Evolutionary conservation across 441 rosid species (phyloP).

Genomic region (Theobroma grandiflorum): DNA sequence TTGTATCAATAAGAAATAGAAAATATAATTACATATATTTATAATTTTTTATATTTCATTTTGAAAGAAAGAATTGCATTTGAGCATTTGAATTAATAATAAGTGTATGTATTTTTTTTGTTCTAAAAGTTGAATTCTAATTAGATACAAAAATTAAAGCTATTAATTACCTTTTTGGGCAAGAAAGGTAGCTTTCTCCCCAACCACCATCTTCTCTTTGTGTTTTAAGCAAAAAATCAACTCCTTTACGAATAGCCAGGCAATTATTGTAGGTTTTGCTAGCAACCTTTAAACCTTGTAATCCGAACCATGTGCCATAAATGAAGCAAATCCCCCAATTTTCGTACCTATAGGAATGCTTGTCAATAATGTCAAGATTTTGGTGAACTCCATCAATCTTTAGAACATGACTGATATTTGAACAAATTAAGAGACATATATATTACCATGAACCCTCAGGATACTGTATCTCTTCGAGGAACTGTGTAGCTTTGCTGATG

Average conservation of each 20-base stretch:
- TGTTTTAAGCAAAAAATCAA: constrained; percentile 62
- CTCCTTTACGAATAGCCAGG: constrained; percentile 49
- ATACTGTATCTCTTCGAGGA: constrained; percentile 50
- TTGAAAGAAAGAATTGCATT: neutral
- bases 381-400: neutral
- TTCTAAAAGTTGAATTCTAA: too few species aligned
- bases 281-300: constrained; percentile 47
- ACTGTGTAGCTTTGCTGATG: constrained; percentile 45
- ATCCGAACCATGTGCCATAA: constrained; percentile 67
- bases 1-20: constrained; percentile 18
- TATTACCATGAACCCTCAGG: constrained; percentile 65
- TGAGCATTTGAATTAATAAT: too few species aligned
- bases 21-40: neutral
- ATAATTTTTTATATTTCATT: neutral
- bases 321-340: constrained; percentile 79
- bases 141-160: neutral
- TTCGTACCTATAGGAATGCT: constrained; percentile 54
- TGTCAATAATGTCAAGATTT: neutral
- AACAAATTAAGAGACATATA: neutral
- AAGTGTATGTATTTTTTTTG: neutral
- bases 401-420: neutral
- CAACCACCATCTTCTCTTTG: constrained; percentile 66
- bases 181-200: constrained; percentile 72
- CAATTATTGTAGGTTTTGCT: constrained; percentile 50
- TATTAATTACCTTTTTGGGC: constrained; percentile 48